These are phyloP conservation scores for Penstemon barbatus DNA, from an alignment of 257 asterid species.

Conservation along the genomic window DNA sequence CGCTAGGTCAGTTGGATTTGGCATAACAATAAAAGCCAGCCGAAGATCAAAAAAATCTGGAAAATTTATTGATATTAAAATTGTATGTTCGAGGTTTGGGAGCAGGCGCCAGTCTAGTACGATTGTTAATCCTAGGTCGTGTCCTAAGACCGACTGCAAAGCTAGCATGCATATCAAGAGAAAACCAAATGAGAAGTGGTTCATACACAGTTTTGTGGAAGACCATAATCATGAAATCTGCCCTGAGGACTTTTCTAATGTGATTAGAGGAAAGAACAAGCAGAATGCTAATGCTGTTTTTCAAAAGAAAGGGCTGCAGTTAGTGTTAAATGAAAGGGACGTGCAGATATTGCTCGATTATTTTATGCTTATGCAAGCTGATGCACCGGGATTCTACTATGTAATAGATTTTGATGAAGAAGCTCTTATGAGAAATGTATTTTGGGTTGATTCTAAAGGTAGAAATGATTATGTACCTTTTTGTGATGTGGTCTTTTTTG, in stretches of 20 bases:
- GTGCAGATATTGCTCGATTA: constrained; percentile 38
- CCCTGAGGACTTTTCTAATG: constrained; percentile 32
- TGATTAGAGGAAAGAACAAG: constrained; percentile 39
- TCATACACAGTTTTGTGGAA: constrained; percentile 37
- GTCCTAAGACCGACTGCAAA: constrained; percentile 53
- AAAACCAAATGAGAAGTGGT: constrained; percentile 50
- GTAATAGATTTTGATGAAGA: constrained; percentile 40
- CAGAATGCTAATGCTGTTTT: constrained; percentile 11
- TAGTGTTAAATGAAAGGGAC: constrained; percentile 37
- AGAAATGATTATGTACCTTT: constrained; percentile 44
- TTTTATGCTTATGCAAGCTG: constrained; percentile 45
- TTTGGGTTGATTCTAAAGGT: constrained; percentile 46
- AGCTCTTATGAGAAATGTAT: constrained; percentile 38
- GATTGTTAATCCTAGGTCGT: constrained; percentile 31
- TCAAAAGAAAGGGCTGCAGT: constrained; percentile 41
- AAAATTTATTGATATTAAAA: constrained; percentile 53
- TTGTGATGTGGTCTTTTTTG: constrained; percentile 50
- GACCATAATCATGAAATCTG: constrained; percentile 51
- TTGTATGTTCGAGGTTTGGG: constrained; percentile 54
- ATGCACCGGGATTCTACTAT: constrained; percentile 46
- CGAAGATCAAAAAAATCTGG: constrained; percentile 53
- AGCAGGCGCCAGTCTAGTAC: constrained; percentile 33
- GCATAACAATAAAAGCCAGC: constrained; percentile 57
- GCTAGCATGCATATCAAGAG: constrained; percentile 52
- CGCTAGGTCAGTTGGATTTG: constrained; percentile 50